phyloP scores from a whole-genome alignment of 768 basidiomycete genomes.

The Xerocomellus chrysenteron region DNA sequence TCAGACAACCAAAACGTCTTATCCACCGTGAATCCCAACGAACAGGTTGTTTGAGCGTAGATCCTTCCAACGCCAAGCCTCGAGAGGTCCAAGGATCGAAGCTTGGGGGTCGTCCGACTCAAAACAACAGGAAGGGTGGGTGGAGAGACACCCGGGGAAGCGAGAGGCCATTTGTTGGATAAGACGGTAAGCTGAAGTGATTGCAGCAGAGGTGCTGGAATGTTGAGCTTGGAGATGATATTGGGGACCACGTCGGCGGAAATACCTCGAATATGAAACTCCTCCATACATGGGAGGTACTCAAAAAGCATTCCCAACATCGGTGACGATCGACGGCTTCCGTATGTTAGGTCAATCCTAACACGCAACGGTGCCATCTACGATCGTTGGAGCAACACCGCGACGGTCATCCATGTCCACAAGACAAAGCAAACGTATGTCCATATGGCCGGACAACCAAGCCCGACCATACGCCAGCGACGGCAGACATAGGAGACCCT shows the following conservation, averaged over 20 bases:
- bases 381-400: constrained; percentile 3
- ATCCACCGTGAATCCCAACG: neutral
- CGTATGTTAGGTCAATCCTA: neutral
- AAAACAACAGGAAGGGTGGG: neutral
- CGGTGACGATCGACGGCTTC: neutral
- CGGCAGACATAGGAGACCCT: neutral
- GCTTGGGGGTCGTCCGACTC: neutral
- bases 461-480: constrained; percentile 1
- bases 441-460: neutral
- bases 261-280: constrained; percentile 2
- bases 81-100: neutral
- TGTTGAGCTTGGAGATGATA: neutral
- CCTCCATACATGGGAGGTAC: neutral
- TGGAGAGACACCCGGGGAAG: neutral
- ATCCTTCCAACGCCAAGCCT: neutral
- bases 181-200: neutral
- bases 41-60: neutral
- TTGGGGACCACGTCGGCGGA: neutral
- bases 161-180: neutral
- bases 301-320: constrained; percentile 1
- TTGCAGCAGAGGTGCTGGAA: neutral
- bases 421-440: neutral
- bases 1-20: too few species aligned
- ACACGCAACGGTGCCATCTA: neutral
- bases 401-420: neutral